A percentile compares a stretch with the other conserved stretches of the same genome.
phyloP scores from a whole-genome alignment of 352 stramenopile species.

The Vaucheria bursata region DNA sequence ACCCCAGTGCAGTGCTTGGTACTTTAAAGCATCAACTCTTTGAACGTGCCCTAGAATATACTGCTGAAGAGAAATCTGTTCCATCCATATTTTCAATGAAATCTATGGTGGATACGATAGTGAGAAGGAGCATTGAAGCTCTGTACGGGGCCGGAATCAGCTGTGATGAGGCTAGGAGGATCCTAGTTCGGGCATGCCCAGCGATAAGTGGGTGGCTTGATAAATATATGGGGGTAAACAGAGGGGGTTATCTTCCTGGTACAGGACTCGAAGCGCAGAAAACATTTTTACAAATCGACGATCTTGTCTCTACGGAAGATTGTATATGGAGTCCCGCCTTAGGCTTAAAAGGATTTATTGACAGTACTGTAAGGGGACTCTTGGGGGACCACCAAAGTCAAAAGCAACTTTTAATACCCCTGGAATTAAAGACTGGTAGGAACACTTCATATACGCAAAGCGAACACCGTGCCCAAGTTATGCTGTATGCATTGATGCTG shows the following conservation, averaged over 20 bases:
- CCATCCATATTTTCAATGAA: background rate
- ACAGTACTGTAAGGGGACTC: conserved; percentile 38
- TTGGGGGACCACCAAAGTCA: too few species aligned
- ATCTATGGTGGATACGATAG: conserved; percentile 22
- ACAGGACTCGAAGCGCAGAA: background rate
- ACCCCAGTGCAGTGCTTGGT: conserved; percentile 32
- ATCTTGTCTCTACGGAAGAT: conserved; percentile 34
- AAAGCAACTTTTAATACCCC: conserved; percentile 46
- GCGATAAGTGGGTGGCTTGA: conserved; percentile 28
- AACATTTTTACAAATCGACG: background rate
- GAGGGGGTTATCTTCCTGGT: background rate
- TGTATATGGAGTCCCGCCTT: conserved; percentile 36
- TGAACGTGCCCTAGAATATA: conserved; percentile 29
- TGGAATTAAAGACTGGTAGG: conserved; percentile 77
- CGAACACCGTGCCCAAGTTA: conserved; percentile 47
- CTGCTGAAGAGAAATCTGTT: conserved; percentile 10
- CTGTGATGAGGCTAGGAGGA: conserved; percentile 14
- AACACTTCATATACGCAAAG: conserved; percentile 53
- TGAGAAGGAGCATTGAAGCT: conserved; percentile 15
- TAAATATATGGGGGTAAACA: conserved; percentile 13
- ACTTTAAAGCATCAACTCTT: conserved; percentile 48
- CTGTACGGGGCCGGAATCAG: conserved; percentile 32
- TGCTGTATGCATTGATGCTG: conserved; percentile 70
- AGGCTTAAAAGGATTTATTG: conserved; percentile 49
- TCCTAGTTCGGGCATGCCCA: conserved; percentile 11